Conservation (phyloP, 805 yeast species). For the Metschnikowia lachancei region DNA sequence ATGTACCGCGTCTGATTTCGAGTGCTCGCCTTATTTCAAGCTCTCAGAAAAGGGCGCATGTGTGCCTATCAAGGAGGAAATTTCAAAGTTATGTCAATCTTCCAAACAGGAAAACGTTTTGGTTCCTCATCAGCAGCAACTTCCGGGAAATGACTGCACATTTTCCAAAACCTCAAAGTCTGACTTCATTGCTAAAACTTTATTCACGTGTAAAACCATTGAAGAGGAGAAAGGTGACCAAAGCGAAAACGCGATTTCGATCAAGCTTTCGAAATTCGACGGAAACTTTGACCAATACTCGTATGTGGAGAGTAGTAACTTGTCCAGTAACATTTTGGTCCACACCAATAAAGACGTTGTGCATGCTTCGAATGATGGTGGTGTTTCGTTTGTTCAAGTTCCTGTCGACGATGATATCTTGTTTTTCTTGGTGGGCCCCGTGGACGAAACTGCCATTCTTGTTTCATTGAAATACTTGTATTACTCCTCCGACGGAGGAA, state of each 20-base stretch:
- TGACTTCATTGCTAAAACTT: slow-evolving; percentile 15
- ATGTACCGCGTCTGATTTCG: slow-evolving; percentile 66
- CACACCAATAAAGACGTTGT: slow-evolving; percentile 51
- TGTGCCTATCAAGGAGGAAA: slow-evolving; percentile 32
- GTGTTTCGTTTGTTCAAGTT: slow-evolving; percentile 45
- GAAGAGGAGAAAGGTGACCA: slow-evolving; percentile 11
- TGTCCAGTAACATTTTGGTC: slow-evolving; percentile 48
- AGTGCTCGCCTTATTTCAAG: slow-evolving; percentile 56
- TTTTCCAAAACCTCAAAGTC: slow-evolving; percentile 22
- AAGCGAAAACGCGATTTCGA: slow-evolving; percentile 27
- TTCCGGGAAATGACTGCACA: slow-evolving; percentile 47
- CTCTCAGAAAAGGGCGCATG: slow-evolving; percentile 44
- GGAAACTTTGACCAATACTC: slow-evolving; percentile 55
- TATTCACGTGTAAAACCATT: slow-evolving; percentile 17
- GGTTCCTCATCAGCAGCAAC: slow-evolving; percentile 39
- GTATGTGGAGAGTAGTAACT: slow-evolving; percentile 37
- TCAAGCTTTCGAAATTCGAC: slow-evolving; percentile 44
- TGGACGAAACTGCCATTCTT: slow-evolving; percentile 54
- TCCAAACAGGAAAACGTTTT: slow-evolving; percentile 23
- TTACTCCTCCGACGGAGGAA: slow-evolving; percentile 68
- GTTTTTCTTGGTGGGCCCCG: slow-evolving; percentile 60
- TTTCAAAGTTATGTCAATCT: slow-evolving; percentile 25
- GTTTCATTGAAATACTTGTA: slow-evolving; percentile 53
- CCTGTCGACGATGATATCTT: slow-evolving; percentile 42
- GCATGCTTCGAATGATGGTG: slow-evolving; percentile 72